Evolutionary conservation across 352 stramenopile species (phyloP).

Genomic region (Phytophthora tentaculata): DNA sequence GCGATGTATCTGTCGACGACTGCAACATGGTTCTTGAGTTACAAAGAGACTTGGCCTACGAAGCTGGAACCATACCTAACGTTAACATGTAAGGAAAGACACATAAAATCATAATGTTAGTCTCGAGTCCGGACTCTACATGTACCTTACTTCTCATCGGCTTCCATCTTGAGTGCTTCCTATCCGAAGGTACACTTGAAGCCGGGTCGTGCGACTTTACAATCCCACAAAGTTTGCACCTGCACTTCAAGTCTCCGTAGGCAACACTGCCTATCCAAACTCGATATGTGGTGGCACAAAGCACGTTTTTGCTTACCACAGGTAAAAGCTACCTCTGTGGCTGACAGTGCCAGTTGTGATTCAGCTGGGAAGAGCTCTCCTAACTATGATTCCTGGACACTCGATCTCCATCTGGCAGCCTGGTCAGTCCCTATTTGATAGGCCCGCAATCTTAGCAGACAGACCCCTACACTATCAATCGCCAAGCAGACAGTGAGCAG

Average conservation of each 20-base stretch:
- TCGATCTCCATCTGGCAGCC: conserved; percentile 17
- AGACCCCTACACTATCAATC: background rate
- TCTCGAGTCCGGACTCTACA: no score
- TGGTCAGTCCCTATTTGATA: conserved; percentile 7
- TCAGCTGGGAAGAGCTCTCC: conserved; percentile 2
- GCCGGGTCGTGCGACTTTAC: conserved; percentile 16
- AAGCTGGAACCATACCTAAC: no score
- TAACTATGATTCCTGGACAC: background rate
- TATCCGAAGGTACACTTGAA: background rate
- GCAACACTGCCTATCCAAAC: conserved; percentile 3
- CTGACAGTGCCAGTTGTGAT: background rate
- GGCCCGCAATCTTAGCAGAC: conserved; percentile 24
- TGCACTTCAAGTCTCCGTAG: conserved; percentile 17
- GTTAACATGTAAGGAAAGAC: no score
- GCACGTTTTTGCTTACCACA: background rate
- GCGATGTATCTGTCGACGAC: no score
- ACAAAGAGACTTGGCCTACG: no score
- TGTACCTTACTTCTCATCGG: no score
- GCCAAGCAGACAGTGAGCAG: background rate
- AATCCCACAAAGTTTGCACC: background rate
- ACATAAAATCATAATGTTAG: no score
- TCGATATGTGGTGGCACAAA: background rate
- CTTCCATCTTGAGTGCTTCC: no score
- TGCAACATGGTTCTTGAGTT: no score
- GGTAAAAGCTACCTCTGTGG: background rate